Percentiles rank a stretch among this genome's conserved stretches.
phyloP scores from a whole-genome alignment of 805 yeast genomes.

The Metschnikowia similis region DNA sequence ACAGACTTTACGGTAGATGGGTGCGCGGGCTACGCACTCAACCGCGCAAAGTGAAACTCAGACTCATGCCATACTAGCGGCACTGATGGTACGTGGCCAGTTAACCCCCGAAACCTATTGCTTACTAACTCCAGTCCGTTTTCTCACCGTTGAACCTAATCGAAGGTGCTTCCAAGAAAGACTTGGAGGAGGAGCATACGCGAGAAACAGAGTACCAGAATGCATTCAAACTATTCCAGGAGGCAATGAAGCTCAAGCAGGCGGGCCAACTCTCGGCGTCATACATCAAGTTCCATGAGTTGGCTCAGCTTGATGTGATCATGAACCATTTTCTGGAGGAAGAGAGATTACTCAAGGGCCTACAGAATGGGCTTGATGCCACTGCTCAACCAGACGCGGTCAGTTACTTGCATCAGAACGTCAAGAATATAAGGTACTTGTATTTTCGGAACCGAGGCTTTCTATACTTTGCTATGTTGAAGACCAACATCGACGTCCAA shows the following conservation, averaged over 20 bases:
- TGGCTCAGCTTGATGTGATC: conserved; percentile 69
- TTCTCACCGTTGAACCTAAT: conserved; percentile 77
- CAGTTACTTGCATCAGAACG: conserved; percentile 56
- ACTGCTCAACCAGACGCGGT: conserved; percentile 36
- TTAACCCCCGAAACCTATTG: neutral
- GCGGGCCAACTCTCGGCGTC: conserved; percentile 47
- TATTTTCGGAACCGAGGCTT: conserved; percentile 81
- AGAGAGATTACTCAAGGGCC: conserved; percentile 31
- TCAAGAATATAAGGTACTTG: conserved; percentile 70
- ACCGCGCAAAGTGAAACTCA: conserved; percentile 1
- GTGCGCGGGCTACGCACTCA: neutral
- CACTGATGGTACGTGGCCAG: conserved; percentile 2
- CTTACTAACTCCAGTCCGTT: conserved; percentile 40
- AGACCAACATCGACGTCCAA: conserved; percentile 7
- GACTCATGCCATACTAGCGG: neutral
- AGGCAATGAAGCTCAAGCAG: conserved; percentile 63
- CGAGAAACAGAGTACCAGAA: conserved; percentile 87
- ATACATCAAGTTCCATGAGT: conserved; percentile 48
- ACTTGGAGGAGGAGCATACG: conserved; percentile 75
- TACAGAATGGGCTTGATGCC: conserved; percentile 32
- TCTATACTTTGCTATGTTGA: conserved; percentile 47
- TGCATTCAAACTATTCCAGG: conserved; percentile 70
- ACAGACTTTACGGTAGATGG: neutral
- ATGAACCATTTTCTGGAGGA: conserved; percentile 40
- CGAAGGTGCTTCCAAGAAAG: conserved; percentile 62